Conservation (phyloP, 2,329 filamentous ascomycete genomes). For the Pseudogymnoascus sp. region DNA sequence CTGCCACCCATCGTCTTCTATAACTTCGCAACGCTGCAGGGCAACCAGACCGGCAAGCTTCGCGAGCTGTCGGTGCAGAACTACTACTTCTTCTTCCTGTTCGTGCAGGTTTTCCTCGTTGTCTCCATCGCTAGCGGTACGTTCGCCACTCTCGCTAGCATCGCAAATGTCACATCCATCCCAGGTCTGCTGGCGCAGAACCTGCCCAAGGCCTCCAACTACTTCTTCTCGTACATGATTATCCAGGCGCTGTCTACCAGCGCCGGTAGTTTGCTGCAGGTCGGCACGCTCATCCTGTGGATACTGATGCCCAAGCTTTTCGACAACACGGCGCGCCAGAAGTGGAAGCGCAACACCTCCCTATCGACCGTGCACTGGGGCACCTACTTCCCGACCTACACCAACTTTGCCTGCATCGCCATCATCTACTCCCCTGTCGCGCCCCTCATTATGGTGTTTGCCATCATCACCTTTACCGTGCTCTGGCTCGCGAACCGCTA, state of each 20-base stretch:
- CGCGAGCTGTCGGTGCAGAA: slow-evolving; percentile 77
- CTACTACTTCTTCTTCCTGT: slow-evolving; percentile 91
- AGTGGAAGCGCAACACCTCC: slow-evolving; percentile 77
- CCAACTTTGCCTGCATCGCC: slow-evolving; percentile 89
- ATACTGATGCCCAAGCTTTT: slow-evolving; percentile 72
- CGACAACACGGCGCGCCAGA: slow-evolving; percentile 73
- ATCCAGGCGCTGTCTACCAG: slow-evolving; percentile 87
- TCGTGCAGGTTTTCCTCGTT: slow-evolving; percentile 89
- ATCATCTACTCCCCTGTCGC: slow-evolving; percentile 83
- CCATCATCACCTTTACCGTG: slow-evolving; percentile 81
- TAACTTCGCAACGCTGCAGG: slow-evolving; percentile 64
- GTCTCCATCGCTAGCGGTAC: slow-evolving; percentile 76
- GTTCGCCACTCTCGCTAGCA: slow-evolving; percentile 53
- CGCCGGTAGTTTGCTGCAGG: slow-evolving; percentile 78
- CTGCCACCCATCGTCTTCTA: slow-evolving; percentile 73
- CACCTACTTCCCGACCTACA: slow-evolving; percentile 90
- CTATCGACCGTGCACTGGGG: slow-evolving; percentile 80
- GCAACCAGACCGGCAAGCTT: slow-evolving; percentile 73
- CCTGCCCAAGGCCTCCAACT: slow-evolving; percentile 81
- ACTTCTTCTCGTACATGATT: slow-evolving; percentile 98
- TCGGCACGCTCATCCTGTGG: slow-evolving; percentile 71
- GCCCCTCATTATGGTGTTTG: slow-evolving; percentile 86
- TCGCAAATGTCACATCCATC: slow-evolving; percentile 55
- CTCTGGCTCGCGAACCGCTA: slow-evolving; percentile 97
- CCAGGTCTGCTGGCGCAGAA: slow-evolving; percentile 67